Evolutionary conservation across 2,329 filamentous ascomycete genomes (phyloP), one percentile per base, ranked within the genome.

Genomic region (Sclerotinia subarctica): DNA sequence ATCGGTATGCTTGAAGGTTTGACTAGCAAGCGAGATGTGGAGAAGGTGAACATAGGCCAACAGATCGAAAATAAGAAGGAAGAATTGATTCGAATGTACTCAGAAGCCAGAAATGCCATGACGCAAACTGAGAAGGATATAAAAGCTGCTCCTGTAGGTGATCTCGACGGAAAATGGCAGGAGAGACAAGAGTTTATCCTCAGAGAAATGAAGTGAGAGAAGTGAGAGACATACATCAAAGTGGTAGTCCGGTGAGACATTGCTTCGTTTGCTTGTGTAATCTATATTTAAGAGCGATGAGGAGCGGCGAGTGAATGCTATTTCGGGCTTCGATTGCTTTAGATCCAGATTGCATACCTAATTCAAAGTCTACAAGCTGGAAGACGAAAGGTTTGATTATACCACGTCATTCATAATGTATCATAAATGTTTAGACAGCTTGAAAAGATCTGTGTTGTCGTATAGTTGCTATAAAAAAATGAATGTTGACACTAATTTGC

Each of bases 151-250:
- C 29, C 72, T 2, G 44, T 72, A 2, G 52, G 13, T 46, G 51
- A 62, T 0, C 70, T 73, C 47, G 71, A 75, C 47, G 70, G 70
- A 53, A 68, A 72, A 29, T 77, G 76, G 75, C 64, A 71, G 17
- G 71, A 67, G 57, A 67, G 68, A 46, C 75, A 77, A 60, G 71
- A 72, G 21, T 49, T 21, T 3, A 72, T 76, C 35, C 69, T 69
- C 17, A 69, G 70, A 54, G 35, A 64, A 35, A 75, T 76, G 47
- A 29, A 64, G 24, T 65, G 67, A 29, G 70, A 69, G 17, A 65
- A 15, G 38, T 17, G 38, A 17, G 15, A 17, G 54, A 60, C 69
- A 62, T 52, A 67, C 64, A 49, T 60, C 67, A 21, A 51, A 69
- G 35, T 67, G 42, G 65, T 38, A 47, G 32, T 51, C 17, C 13